Evolutionary conservation across 176 grass and related monocot genomes (phyloP), one percentile per base, ranked within the genome.

Genomic region (Oryza australiensis): DNA sequence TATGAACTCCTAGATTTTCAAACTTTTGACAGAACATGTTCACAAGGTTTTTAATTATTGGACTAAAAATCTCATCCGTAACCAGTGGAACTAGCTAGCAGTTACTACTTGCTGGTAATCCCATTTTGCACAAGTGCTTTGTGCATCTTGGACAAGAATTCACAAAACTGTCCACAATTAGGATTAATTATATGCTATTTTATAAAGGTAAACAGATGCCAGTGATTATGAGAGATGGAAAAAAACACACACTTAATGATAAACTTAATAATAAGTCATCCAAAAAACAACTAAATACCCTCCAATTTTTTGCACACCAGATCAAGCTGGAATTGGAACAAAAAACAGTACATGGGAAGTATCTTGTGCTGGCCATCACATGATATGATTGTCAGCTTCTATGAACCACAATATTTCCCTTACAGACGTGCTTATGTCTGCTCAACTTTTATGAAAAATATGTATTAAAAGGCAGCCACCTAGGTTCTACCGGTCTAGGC

Each of bases 331-430:
- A 18, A 84, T 76, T 77, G 64, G 46, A 60, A 30, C 3, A 15
- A 68, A 59, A 76, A 12, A 41, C 4, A 26, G 2, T 12, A 43
- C 38, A 2, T 60, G 32, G n/a, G 49, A 26, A 66, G 28, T 48
- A 37, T 38, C 0, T n/a, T 72, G 14, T 51, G 29, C 27, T 65
- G 11, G 32, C 40, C 24, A 53, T 73, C 57, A 73, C 41, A 73
- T 57, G 32, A 41, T 40, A 22, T 51, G 53, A 28, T 51, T 73
- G 46, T 73, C 71, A 73, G 43, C 71, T 73, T 30, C 12, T 11
- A 66, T 18, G 48, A 37, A 49, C 29, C 67, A 57, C 65, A 15
- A 28, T 86, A 62, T 79, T 66, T 77, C 18, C 24, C 2, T 85
- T 78, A 53, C 16, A 53, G 34, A 23, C 20, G 15, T 85, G 4